Base-by-base conservation (phyloP, 371 early-diverging fungal genomes). In the Syncephalastrum monosporum region DNA sequence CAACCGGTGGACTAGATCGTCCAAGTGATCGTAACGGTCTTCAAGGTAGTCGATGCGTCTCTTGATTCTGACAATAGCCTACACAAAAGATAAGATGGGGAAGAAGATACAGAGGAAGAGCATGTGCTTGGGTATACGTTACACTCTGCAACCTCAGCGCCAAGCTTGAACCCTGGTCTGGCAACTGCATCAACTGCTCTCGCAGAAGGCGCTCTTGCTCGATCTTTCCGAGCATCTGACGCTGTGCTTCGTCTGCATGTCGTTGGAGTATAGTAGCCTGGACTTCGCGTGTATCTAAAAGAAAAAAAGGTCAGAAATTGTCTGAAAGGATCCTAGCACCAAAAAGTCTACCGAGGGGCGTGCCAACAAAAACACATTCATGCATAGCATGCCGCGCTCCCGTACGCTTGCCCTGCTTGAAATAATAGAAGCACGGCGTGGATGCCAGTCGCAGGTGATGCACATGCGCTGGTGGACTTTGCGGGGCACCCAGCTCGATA, bases 381-480 rank as follows among this genome's bases (percentile, higher is more conserved):
- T 85, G 81, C 3, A 81, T 75, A 24, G 64, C 67, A 50, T 61
- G 63, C 48, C 80, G 59, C 50, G 75, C 73, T 16, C 63, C 77
- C 29, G 66, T 70, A 45, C 74, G 68, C 45, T 77, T 69, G 19
- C 59, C 73, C 56, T 82, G 78, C 50, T 81, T 83, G 60, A 78
- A 80, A 62, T 87, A 90, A 46, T 81, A 75, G 8, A 88, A 63
- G 53, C 76, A 72, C 1, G 89, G 89, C 0, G 79, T 61, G 71
- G 79, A 87, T 0, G 81, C 72, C 60, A 87, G 83, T 0, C 88
- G 85, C 0, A 83, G 60, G n/a, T 84, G 79, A 51, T 70, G 71
- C 1, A 85, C 68, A 4, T 42, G 52, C 2, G 76, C 75, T 14
- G 59, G n/a, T 43, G 2, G 76, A 33, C 10, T 33, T 10, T 33